Evolutionary conservation across 1,139 yeast species (phyloP), one percentile per base, ranked within the genome.

Genomic region (Candida sojae): DNA sequence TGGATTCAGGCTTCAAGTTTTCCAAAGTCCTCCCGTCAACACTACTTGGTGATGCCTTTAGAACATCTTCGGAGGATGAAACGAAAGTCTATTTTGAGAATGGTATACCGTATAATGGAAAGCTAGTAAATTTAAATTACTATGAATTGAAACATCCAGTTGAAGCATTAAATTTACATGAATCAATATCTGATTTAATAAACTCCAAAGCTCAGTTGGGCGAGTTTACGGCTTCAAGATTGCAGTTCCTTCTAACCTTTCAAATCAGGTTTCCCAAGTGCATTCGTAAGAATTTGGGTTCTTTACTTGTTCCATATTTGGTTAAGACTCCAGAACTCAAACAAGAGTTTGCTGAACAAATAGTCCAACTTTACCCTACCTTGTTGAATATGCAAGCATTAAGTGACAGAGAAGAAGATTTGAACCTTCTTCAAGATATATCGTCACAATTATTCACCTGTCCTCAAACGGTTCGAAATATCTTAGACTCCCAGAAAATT

Each of bases 401-500:
- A 17, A 62, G 77, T 29, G 95, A 87, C 58, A 70, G 92, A 49
- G 93, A 87, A 61, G 88, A 86, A 52, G 80, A 77, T 51, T 63
- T 83, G 36, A 80, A 81, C 41, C 68, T 81, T 4, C 54, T 84
- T 43, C 63, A 71, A 32, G 84, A 84, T 43, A 75, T 84, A 36
- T 68, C 84, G 7, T 72, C 81, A 3, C 95, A 87, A 57, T 66
- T 86, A 13, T 82, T 83, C 60, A 82, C 88, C 0, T 83, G 88
- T 55, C 88, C 88, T 1, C 75, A 79, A 7, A 79, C 83, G 33
- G 77, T 83, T 1, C 64, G 70, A 44, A 61, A 58, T 38, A 67
- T 81, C 8, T 64, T 83, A 36, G 60, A 68, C 4, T 53, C 66
- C 1, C 70, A 71, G 0, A 59, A 66, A 10, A 62, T 80, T 10